phyloP scores from a whole-genome alignment of 257 asterid species.

The Marsdenia floribunda region DNA sequence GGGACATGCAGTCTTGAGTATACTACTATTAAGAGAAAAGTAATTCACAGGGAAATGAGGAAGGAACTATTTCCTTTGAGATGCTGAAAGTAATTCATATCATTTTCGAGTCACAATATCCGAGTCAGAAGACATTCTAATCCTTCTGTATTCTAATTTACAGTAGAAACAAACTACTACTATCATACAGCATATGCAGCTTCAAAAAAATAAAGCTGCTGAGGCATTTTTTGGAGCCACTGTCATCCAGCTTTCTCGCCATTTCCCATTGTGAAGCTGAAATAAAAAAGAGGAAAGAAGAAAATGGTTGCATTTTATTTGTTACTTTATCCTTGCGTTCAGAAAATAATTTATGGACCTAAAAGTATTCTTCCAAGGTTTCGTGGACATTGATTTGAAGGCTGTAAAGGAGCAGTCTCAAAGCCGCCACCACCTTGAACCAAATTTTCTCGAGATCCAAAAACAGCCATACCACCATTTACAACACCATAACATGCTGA shows the following conservation, averaged over 20 bases:
- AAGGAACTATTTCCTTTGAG: neutral
- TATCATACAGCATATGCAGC: constrained; percentile 23
- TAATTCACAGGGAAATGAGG: neutral
- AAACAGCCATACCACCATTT: constrained; percentile 27
- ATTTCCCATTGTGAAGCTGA: constrained; percentile 17
- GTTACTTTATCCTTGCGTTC: neutral
- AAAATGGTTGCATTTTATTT: constrained; percentile 9
- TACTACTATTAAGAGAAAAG: neutral
- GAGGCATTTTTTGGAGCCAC: constrained; percentile 8
- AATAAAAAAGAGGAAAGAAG: neutral
- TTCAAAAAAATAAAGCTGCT: constrained; percentile 13
- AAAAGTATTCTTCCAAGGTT: constrained; percentile 35
- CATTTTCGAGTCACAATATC: constrained; percentile 1
- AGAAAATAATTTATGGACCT: constrained; percentile 33
- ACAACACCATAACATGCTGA: constrained; percentile 36
- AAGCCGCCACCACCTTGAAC: constrained; percentile 21
- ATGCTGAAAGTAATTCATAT: constrained; percentile 1
- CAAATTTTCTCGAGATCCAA: constrained; percentile 23
- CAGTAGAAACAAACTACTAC: neutral
- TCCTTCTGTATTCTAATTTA: constrained; percentile 12
- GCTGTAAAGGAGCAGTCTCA: constrained; percentile 28
- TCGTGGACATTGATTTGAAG: constrained; percentile 32
- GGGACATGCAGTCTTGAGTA: neutral
- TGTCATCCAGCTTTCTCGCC: constrained; percentile 4
- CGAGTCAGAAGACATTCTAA: constrained; percentile 5